These are phyloP conservation scores for Apostasia ramifera DNA, from an alignment of 106 monocot genomes.

Conservation along the genomic window DNA sequence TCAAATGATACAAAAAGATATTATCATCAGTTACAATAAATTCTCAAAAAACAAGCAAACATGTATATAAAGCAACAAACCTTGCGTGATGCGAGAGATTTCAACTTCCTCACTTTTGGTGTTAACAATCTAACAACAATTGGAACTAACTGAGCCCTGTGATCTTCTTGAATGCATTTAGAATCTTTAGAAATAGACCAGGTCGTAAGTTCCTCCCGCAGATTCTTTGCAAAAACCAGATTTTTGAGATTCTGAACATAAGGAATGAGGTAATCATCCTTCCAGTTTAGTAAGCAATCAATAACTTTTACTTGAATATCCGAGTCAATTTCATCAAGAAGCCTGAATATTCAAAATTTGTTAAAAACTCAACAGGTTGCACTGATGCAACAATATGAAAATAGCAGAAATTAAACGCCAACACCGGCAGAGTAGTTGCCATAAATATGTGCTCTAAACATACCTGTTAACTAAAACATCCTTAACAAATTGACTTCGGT, in stretches of 20 bases:
- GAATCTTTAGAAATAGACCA: conserved; percentile 84
- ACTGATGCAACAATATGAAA: not conserved
- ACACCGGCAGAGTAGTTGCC: not conserved
- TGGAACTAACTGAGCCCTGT: conserved; percentile 65
- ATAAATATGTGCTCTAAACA: conserved; percentile 7
- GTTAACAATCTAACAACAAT: conserved; percentile 61
- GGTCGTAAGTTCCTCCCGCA: conserved; percentile 77
- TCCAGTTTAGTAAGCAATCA: conserved; percentile 91
- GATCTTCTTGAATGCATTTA: conserved; percentile 40
- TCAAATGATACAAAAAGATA: conserved; percentile 3
- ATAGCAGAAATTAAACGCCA: not conserved
- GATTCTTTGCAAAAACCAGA: conserved; percentile 42
- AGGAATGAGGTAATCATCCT: conserved; percentile 75
- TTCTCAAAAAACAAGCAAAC: not conserved
- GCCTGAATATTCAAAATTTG: conserved; percentile 27
- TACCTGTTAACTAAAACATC: conserved; percentile 75
- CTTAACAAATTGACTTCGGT: conserved; percentile 48
- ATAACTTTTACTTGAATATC: conserved; percentile 71
- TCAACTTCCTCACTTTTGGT: conserved; percentile 81
- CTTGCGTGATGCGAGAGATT: conserved; percentile 67
- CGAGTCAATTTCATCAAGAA: conserved; percentile 77
- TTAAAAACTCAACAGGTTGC: not conserved
- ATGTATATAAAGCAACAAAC: conserved; percentile 17
- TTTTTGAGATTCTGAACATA: conserved; percentile 68
- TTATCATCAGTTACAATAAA: not conserved